A percentile compares a stretch with the other conserved stretches of the same genome.
Conservation (phyloP, 345 rosid species). For the Boechera retrofracta region DNA sequence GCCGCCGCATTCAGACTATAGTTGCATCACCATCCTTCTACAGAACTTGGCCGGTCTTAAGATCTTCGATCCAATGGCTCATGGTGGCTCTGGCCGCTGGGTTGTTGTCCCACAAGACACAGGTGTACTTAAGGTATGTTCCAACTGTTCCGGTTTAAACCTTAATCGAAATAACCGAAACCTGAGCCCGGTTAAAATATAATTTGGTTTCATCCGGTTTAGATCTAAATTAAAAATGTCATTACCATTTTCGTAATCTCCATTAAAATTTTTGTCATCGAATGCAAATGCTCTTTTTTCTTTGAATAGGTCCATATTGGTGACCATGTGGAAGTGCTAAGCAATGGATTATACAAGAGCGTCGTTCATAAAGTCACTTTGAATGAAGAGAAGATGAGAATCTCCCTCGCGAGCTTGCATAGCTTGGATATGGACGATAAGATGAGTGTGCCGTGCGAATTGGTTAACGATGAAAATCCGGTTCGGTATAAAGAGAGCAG, state of each 20-base stretch:
- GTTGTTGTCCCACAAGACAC: constrained; percentile 47
- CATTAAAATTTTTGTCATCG: too few species aligned
- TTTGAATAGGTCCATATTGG: constrained; percentile 58
- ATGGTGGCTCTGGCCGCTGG: constrained; percentile 51
- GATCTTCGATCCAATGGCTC: constrained; percentile 48
- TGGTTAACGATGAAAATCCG: constrained; percentile 55
- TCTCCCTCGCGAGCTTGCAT: constrained; percentile 71
- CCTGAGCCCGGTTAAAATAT: neutral
- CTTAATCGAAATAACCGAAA: neutral
- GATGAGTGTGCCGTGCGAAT: constrained; percentile 59
- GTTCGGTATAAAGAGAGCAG: constrained; percentile 60
- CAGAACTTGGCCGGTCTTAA: constrained; percentile 65
- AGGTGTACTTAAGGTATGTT: constrained; percentile 57
- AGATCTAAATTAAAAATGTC: neutral
- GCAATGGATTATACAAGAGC: constrained; percentile 71
- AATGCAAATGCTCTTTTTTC: neutral
- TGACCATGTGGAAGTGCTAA: constrained; percentile 70
- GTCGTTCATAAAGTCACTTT: constrained; percentile 58
- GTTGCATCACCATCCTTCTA: constrained; percentile 60
- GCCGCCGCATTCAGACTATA: constrained; percentile 74
- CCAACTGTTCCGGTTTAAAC: neutral
- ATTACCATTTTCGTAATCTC: neutral
- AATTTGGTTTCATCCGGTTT: neutral
- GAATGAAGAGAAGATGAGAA: constrained; percentile 49
- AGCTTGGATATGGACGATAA: constrained; percentile 69